Base-by-base conservation (phyloP, 139 green algal species). In the Axilococcus clingmanii region DNA sequence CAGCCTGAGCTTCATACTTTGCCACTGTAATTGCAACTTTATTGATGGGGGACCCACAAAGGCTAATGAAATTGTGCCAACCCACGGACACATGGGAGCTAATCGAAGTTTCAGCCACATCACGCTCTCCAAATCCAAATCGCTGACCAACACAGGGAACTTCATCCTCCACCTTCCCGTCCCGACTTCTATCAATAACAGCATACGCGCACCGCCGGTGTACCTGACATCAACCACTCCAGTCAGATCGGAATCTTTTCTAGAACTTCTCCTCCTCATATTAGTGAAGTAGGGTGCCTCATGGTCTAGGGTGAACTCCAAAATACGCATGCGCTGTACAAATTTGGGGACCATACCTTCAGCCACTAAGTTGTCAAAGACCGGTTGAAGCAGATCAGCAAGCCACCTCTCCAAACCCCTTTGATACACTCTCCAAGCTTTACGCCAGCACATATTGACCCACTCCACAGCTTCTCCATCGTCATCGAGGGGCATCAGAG, bases 361-460 rank as follows among this genome's bases (percentile, higher is more conserved):
- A 3, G 61, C 41, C 22, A 88, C 63, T 19, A 96, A 61, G 29
- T 66, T 74, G 61, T 97, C 89, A 58, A 97, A 90, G 36, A 94
- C 68, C 2, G 84, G 87, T 71, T 97, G 89, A 64, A 97, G 72
- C 47, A 97, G 61, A 58, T 85, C 80, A 4, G 84, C 79, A 33
- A 97, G 69, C 89, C 89, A 97, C 16, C 70, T 53, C 67, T 97
- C 89, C 47, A 97, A 55, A 17, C 85, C 84, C 0, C 85, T 69
- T 66, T 94, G 89, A 56, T 95, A 97, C 22, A 97, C 81, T 5
- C 89, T 75, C 87, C 87, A 97, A 17, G 78, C 79, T 77, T 97
- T 97, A 22, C 85, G 66, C 61, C 78, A 83, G 61, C 84, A 93
- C 88, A 95, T 96, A 73, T 97, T 97, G 35, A 97, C 73, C 89